Percentiles rank a stretch among this genome's conserved stretches.
Evolutionary conservation across 1,284 basidiomycete genomes (phyloP).

Genomic region (Serendipita sp.): DNA sequence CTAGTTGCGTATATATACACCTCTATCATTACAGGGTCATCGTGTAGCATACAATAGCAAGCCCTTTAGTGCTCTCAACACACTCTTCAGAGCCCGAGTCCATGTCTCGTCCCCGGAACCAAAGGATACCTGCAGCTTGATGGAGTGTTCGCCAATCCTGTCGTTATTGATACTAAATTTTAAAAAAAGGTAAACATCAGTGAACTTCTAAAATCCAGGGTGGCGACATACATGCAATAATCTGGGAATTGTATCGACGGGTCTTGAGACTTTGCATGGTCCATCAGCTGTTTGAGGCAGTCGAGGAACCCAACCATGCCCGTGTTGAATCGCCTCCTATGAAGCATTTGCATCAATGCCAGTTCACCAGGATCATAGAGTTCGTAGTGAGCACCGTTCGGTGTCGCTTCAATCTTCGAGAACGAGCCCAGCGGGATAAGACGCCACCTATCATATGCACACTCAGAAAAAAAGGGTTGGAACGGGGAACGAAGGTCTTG

Average conservation of each 20-base stretch:
- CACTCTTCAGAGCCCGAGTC: slow-evolving; percentile 86
- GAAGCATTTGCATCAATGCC: slow-evolving; percentile 73
- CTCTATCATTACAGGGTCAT: not conserved
- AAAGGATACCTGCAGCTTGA: slow-evolving; percentile 54
- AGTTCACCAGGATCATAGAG: slow-evolving; percentile 84
- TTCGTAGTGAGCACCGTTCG: slow-evolving; percentile 70
- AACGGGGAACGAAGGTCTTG: slow-evolving; percentile 24
- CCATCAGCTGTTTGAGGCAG: slow-evolving; percentile 82
- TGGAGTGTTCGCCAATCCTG: slow-evolving; percentile 88
- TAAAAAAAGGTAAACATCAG: slow-evolving; percentile 10
- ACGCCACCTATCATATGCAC: slow-evolving; percentile 50
- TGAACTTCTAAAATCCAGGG: slow-evolving; percentile 12
- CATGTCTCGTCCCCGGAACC: slow-evolving; percentile 92
- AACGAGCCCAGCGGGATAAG: slow-evolving; percentile 87
- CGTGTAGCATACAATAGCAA: slow-evolving; percentile 70
- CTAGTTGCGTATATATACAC: not conserved
- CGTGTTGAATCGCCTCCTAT: slow-evolving; percentile 89
- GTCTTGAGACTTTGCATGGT: slow-evolving; percentile 66
- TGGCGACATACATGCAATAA: slow-evolving; percentile 38
- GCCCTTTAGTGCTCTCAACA: slow-evolving; percentile 78
- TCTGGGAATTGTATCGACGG: slow-evolving; percentile 67
- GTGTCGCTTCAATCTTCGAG: slow-evolving; percentile 75
- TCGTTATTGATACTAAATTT: slow-evolving; percentile 70
- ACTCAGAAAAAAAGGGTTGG: slow-evolving; percentile 6
- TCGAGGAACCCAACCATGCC: slow-evolving; percentile 95